Base-by-base conservation (phyloP, 2,329 filamentous ascomycete genomes). In the Cladophialophora psammophila region DNA sequence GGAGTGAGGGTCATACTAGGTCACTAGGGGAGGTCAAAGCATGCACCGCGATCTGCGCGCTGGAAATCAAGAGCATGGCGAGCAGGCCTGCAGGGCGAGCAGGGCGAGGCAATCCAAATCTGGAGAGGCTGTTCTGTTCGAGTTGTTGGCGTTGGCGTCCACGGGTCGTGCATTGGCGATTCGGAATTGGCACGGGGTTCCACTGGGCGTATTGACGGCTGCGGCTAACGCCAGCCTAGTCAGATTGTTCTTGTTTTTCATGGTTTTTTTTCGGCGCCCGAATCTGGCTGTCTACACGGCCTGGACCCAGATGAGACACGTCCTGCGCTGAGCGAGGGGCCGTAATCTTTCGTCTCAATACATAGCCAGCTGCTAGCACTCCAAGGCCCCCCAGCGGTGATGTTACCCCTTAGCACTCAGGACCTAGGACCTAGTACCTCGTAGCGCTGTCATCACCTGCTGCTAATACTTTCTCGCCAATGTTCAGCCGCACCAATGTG, bases 1-100 rank as follows among this genome's bases (percentile, higher is more conserved):
- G 26, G 26, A 26, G 42, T 53, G 59, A 61, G 59, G 59, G 59
- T 61, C 59, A 61, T 61, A 26, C 59, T 61, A 42, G 12, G 40
- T 26, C 26, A 42, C 40, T 42, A 55, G 53, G 53, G 53, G 53
- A 55, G 52, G 31, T 7, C 53, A 61, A 62, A 58, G 65, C 63
- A 68, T 72, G 71, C 69, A 68, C 12, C 66, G 60, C 70, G 72
- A 73, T 73, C 69, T 71, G 67, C 65, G 65, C 67, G 69, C 60
- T 63, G 67, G 71, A 71, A 72, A 72, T 71, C 66, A 67, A 70
- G 62, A 63, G 63, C 62, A 72, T 71, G 69, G 72, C 68, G 48
- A 67, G 60, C 26, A 26, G 26, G 26, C n/a, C n/a, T n/a, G 63
- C 62, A 72, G 70, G 69, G 72, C 68, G 48, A 67, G 60, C 26